Evolutionary conservation across 768 basidiomycete species (phyloP), one percentile per base, ranked within the genome.

Genomic region (Nevesoporus exiguus): DNA sequence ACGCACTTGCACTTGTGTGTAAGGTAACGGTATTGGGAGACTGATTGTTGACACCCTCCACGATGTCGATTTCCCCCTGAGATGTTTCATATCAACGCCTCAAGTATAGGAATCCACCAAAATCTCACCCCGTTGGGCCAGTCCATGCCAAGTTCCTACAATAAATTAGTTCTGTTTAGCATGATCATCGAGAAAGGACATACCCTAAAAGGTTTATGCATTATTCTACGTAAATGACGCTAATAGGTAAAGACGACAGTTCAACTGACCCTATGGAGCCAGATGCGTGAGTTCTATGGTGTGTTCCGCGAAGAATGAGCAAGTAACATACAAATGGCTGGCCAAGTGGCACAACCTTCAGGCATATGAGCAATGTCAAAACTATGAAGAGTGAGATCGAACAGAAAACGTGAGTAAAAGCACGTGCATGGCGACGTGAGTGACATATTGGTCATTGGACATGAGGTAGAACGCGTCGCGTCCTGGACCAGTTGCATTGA

Each of bases 311-410:
- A 29, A 13, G 47, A 43, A 17, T 9, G 8, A 24, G n/a, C 7
- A 31, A 22, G 30, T 14, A 30, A 69, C 67, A 10, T n/a, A 72
- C 73, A 74, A 9, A 71, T 44, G 36, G 71, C 71, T 10, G 72
- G 73, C 73, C 74, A 75, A 7, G 72, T 73, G 0, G 72, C 74
- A 49, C 75, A 76, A 15, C 71, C 74, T 29, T 67, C 59, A 0
- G 74, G 74, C 71, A 75, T 76, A 47, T 72, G 70, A 2, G 22
- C 65, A 19, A 75, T 67, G 44, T 75, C 74, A 33, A 74, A 74
- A 27, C 68, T 70, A 47, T 7, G 8, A 31, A 45, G n/a, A 3
- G 4, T 51, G 21, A 52, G 50, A 50, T 41, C 0, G n/a, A n/a
- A 13, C 7, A 25, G 5, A 40, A 5, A 21, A 37, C 0, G 3